Conservation (phyloP, 306 rosid genomes). For the Arachis hypogaea region DNA sequence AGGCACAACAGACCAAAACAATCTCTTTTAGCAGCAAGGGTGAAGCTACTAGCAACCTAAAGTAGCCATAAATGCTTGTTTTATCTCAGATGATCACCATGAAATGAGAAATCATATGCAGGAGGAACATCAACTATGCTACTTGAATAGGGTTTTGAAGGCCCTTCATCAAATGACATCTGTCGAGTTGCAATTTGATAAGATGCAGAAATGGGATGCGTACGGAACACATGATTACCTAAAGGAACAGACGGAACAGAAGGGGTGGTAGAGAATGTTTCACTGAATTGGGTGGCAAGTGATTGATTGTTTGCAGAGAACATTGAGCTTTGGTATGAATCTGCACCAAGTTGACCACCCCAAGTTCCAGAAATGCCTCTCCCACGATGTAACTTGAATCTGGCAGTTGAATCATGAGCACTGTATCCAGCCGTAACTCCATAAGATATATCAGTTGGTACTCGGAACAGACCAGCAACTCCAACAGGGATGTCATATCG, state of each 20-base stretch:
- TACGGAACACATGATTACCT: conserved; percentile 42
- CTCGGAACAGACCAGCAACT: conserved; percentile 84
- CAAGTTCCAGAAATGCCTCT: conserved; percentile 38
- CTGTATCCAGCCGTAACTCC: conserved; percentile 47
- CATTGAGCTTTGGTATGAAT: conserved; percentile 43
- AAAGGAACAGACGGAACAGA: conserved; percentile 49
- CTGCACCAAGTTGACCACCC: conserved; percentile 38
- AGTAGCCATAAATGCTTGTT: conserved; percentile 50
- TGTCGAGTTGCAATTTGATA: conserved; percentile 45
- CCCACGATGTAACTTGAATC: conserved; percentile 39
- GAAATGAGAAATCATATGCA: conserved; percentile 46
- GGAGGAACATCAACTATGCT: conserved; percentile 50
- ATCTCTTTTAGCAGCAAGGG: conserved; percentile 23
- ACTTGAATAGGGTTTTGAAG: conserved; percentile 50
- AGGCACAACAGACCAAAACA: conserved; percentile 36
- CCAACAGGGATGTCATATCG: conserved; percentile 61
- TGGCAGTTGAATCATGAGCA: conserved; percentile 50
- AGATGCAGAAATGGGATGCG: conserved; percentile 45
- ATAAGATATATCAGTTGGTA: conserved; percentile 73
- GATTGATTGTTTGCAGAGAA: conserved; percentile 46
- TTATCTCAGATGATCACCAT: conserved; percentile 55
- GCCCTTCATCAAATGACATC: conserved; percentile 46
- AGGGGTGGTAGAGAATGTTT: conserved; percentile 46
- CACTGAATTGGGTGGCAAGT: conserved; percentile 37
- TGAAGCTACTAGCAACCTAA: conserved; percentile 43